Evolutionary conservation across 768 basidiomycete genomes (phyloP).

Genomic region (Scleroderma citrinum): DNA sequence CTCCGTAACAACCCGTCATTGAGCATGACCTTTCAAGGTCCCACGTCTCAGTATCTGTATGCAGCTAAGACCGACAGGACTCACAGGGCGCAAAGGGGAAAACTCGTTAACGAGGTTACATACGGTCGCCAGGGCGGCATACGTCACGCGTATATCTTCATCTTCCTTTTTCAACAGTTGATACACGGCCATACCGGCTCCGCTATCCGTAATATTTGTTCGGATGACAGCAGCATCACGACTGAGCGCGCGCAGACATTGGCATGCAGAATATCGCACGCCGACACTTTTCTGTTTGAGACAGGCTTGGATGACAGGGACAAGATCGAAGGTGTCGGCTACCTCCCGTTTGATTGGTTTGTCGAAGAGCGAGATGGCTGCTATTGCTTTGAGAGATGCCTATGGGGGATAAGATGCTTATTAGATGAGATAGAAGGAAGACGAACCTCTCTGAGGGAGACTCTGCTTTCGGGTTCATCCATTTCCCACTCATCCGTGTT

Average conservation of each 20-base stretch:
- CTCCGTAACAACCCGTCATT: constrained; percentile 62
- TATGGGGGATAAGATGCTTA: constrained; percentile 23
- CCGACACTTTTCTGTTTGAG: constrained; percentile 62
- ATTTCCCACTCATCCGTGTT: constrained; percentile 53
- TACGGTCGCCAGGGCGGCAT: constrained; percentile 66
- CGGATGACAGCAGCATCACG: constrained; percentile 75
- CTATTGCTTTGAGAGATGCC: constrained; percentile 71
- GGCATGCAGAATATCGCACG: constrained; percentile 82
- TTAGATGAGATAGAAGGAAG: not conserved
- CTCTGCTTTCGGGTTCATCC: constrained; percentile 56
- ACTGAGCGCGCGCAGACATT: constrained; percentile 74
- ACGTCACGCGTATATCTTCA: constrained; percentile 65
- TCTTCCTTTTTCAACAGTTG: constrained; percentile 48
- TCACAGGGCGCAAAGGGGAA: constrained; percentile 68
- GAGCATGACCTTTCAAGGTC: constrained; percentile 46
- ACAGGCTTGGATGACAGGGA: constrained; percentile 48
- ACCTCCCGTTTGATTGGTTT: constrained; percentile 68
- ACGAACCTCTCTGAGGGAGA: constrained; percentile 58
- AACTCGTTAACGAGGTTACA: constrained; percentile 87
- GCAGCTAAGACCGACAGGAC: constrained; percentile 20
- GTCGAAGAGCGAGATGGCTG: constrained; percentile 65
- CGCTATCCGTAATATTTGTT: constrained; percentile 81
- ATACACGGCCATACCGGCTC: constrained; percentile 68
- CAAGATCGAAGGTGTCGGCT: constrained; percentile 50
- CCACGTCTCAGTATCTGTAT: constrained; percentile 1